Conservation (phyloP, 345 rosid genomes). For the Leavenworthia alabamica region DNA sequence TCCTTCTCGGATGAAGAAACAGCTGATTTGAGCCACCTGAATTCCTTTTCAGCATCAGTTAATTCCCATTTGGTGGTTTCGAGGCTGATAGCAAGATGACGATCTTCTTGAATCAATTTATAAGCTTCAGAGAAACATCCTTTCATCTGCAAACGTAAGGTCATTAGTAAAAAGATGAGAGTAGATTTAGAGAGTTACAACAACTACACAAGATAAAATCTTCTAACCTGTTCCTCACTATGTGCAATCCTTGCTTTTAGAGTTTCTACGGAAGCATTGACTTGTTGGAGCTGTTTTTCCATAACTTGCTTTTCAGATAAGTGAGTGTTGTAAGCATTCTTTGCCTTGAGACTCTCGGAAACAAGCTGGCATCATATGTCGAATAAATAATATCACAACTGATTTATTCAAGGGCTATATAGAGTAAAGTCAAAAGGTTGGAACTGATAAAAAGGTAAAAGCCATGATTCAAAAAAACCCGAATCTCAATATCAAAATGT, state of each 20-base stretch:
- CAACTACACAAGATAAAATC: background rate
- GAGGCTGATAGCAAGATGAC: slow-evolving; percentile 48
- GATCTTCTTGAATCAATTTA: slow-evolving; percentile 62
- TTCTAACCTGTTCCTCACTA: slow-evolving; percentile 68
- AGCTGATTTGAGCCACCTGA: slow-evolving; percentile 76
- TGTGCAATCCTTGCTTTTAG: slow-evolving; percentile 55
- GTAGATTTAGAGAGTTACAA: background rate
- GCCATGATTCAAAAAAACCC: background rate
- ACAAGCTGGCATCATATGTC: slow-evolving; percentile 65
- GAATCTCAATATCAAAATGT: background rate
- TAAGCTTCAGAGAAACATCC: slow-evolving; percentile 54
- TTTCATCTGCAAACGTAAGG: slow-evolving; percentile 61
- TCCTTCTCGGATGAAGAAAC: slow-evolving; percentile 71
- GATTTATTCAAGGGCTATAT: slow-evolving; percentile 12
- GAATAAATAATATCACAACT: background rate
- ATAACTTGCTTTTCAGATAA: slow-evolving; percentile 75
- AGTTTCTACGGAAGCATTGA: slow-evolving; percentile 50
- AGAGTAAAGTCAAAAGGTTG: background rate
- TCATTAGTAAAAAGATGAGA: background rate
- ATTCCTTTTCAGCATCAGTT: slow-evolving; percentile 79
- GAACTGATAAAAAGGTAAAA: background rate
- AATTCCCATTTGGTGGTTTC: slow-evolving; percentile 74
- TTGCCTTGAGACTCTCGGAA: slow-evolving; percentile 91
- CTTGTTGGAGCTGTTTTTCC: slow-evolving; percentile 68
- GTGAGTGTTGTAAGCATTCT: slow-evolving; percentile 57